Percentiles rank a stretch among this genome's conserved stretches.
phyloP scores from a whole-genome alignment of 768 basidiomycete genomes.

The Psilocybe cubensis region DNA sequence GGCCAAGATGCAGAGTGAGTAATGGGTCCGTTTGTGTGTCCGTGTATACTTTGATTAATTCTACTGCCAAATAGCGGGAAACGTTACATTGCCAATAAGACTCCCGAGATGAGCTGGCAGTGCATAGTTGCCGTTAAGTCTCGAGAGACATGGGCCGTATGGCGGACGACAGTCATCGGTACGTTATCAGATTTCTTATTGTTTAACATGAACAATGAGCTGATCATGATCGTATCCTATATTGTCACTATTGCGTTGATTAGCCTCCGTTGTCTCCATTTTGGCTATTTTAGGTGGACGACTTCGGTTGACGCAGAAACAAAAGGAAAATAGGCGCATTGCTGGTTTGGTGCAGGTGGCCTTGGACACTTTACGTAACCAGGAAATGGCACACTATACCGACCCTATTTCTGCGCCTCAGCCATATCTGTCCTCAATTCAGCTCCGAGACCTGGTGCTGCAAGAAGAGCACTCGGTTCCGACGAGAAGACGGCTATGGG shows the following conservation, averaged over 20 bases:
- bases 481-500: slow-evolving; percentile 73
- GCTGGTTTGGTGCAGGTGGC: slow-evolving; percentile 78
- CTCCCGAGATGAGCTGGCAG: slow-evolving; percentile 64
- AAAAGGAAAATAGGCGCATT: slow-evolving; percentile 66
- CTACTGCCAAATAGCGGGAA: slow-evolving; percentile 51
- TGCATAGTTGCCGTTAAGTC: slow-evolving; percentile 70
- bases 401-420: slow-evolving; percentile 77
- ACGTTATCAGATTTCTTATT: slow-evolving; percentile 27
- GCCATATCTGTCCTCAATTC: slow-evolving; percentile 82
- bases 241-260: slow-evolving; percentile 15
- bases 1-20: slow-evolving; percentile 69
- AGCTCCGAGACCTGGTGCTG: slow-evolving; percentile 85
- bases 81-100: slow-evolving; percentile 77
- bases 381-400: slow-evolving; percentile 81
- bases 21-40: slow-evolving; percentile 9
- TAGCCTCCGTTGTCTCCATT: slow-evolving; percentile 36
- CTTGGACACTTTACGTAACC: slow-evolving; percentile 78
- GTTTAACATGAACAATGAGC: slow-evolving; percentile 4
- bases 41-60: slow-evolving; percentile 8
- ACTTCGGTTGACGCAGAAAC: slow-evolving; percentile 50
- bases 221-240: background rate
- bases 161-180: slow-evolving; percentile 70
- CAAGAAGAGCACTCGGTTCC: slow-evolving; percentile 79
- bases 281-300: slow-evolving; percentile 35
- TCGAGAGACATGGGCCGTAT: slow-evolving; percentile 69